Base-by-base conservation (phyloP, 805 yeast genomes). In the Candida parachauliodes region DNA sequence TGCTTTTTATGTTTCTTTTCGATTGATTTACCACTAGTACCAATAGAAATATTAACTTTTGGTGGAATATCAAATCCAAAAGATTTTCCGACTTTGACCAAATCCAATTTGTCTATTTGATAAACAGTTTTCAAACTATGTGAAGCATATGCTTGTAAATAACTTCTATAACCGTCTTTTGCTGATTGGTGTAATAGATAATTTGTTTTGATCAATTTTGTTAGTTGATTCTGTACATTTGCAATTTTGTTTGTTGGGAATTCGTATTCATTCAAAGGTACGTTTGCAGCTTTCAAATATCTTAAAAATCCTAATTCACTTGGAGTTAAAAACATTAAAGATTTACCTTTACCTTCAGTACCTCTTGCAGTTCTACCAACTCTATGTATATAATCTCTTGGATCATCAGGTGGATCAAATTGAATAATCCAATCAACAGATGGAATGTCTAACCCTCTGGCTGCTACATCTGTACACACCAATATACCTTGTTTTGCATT, bases 371-470 rank as follows among this genome's bases (percentile, higher is more conserved):
- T 93, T 73, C 99, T 83, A 49, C 99, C 99, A 25, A 93, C 98
- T 65, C 99, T 81, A 69, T 93, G 99, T 50, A 93, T 93, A 62
- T 93, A 93, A 66, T 93, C 98, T 68, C 98, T 81, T 65, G 98
- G 98, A 68, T 93, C 98, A 82, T 93, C 98, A 60, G 98, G 98
- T 39, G 98, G 98, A 62, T 93, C 99, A 57, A 88, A 93, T 71
- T 93, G 98, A 48, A 93, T 84, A 55, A 93, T 93, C 98, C 98
- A 93, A 69, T 94, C 98, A 39, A 93, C 98, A 20, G 94, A 83
- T 37, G 99, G 99, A 51, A 93, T 93, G 70, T 93, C 99, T 49
- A 93, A 77, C 17, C 99, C 99, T 74, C 99, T 82, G 16, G 99
- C 98, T 22, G 98, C 99, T 49, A 93, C 98, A 64, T 93, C 98